phyloP scores from a whole-genome alignment of 371 early-diverging fungal genomes.

The Circinella minor region DNA sequence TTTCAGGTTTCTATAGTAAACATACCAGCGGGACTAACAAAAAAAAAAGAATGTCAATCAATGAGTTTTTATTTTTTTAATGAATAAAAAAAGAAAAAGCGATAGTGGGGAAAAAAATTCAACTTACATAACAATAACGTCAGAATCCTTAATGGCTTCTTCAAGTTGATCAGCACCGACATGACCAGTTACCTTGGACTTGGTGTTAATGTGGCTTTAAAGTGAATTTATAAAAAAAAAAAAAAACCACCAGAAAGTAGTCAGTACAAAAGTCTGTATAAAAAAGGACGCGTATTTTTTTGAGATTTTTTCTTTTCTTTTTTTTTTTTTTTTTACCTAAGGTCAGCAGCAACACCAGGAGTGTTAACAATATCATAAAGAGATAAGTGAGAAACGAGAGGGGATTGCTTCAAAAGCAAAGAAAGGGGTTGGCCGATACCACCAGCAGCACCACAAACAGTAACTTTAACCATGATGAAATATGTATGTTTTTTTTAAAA shows the following conservation, averaged over 20 bases:
- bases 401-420: conserved; percentile 81
- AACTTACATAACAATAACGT: conserved; percentile 23
- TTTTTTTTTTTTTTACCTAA: conserved; percentile 39
- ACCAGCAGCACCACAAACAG: conserved; percentile 86
- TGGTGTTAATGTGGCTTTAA: conserved; percentile 73
- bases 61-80: too few relatives aligned
- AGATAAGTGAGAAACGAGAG: conserved; percentile 67
- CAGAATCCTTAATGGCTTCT: conserved; percentile 55
- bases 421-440: conserved; percentile 95
- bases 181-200: conserved; percentile 69
- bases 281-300: not conserved
- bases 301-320: not conserved
- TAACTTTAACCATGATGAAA: conserved; percentile 72
- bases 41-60: too few relatives aligned
- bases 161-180: conserved; percentile 44
- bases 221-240: too few relatives aligned
- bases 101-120: too few relatives aligned
- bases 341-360: conserved; percentile 79
- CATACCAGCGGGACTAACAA: too few relatives aligned
- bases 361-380: conserved; percentile 81
- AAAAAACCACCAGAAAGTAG: too few relatives aligned
- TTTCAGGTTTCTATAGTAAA: too few relatives aligned
- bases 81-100: too few relatives aligned
- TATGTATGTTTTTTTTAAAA: not conserved
- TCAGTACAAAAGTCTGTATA: not conserved